Base-by-base conservation (phyloP, 2,329 filamentous ascomycete species). In the Colletotrichum endophyticum region DNA sequence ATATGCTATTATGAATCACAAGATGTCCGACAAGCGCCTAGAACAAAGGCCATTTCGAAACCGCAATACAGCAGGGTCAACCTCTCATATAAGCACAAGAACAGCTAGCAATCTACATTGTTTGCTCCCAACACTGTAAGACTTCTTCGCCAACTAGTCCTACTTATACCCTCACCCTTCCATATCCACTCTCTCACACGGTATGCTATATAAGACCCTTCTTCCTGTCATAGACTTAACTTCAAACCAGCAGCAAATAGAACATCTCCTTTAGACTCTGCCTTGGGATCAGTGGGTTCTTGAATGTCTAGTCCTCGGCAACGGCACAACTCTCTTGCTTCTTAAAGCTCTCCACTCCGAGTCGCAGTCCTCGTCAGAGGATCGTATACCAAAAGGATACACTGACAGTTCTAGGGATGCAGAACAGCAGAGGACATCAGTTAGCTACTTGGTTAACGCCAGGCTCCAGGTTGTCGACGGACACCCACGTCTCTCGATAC, bases 1-100 rank as follows among this genome's bases (percentile, higher is more conserved):
- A 22, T 7, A 8, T 7, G n/a, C 1, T 22, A 0, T 0, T 12
- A 0, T 5, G 44, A 7, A 13, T 0, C n/a, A 53, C n/a, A 8
- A 53, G 6, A 53, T 53, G 0, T 0, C n/a, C 11, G 11, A 0
- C 12, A 53, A 53, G 44, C n/a, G 13, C 11, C 1, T 8, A 0
- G 19, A 22, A 53, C 4, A 8, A 22, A 4, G 6, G 11, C 4
- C 6, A 13, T 13, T 53, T 4, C 0, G 0, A 11, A 22, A 0
- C 4, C n/a, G 0, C 12, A 11, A 8, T 0, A 5, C n/a, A 53
- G 6, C 13, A 1, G 3, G 11, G 11, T 13, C 11, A 53, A 53
- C n/a, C 13, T 8, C n/a, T 3, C 19, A 44, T 44, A 39, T 19
- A 16, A 39, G 36, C 19, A 19, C 16, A 8, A 39, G 36, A 5